Conservation (phyloP, 352 stramenopile genomes). For the Phytophthora pini region DNA sequence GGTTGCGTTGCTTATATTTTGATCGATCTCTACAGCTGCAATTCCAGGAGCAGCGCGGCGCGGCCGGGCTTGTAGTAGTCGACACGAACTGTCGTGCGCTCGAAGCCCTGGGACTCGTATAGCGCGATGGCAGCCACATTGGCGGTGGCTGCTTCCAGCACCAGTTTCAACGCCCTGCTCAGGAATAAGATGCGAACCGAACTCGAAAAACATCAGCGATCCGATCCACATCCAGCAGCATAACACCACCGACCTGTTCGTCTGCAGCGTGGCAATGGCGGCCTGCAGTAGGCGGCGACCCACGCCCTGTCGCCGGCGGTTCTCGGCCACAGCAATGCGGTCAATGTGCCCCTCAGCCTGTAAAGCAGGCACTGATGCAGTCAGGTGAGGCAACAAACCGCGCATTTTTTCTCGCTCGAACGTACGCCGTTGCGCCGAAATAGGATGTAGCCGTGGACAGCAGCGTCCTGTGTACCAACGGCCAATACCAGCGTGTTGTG, state of each 20-base stretch:
- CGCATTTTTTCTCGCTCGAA: background rate
- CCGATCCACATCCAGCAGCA: background rate
- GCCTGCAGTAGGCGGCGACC: constrained; percentile 39
- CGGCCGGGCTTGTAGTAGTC: constrained; percentile 55
- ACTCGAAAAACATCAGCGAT: constrained; percentile 4
- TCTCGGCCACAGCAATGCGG: constrained; percentile 51
- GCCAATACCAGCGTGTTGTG: constrained; percentile 53
- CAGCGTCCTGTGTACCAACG: constrained; percentile 12
- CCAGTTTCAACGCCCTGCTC: constrained; percentile 27
- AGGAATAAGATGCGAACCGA: constrained; percentile 4
- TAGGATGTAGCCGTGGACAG: constrained; percentile 52
- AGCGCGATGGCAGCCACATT: constrained; percentile 44
- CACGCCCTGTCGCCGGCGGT: constrained; percentile 37
- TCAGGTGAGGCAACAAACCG: background rate
- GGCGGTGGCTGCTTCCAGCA: constrained; percentile 42
- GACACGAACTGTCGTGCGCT: constrained; percentile 23
- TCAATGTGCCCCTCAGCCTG: constrained; percentile 51
- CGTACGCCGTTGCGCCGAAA: constrained; percentile 49
- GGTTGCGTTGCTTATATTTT: no score
- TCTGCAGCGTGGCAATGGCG: constrained; percentile 38
- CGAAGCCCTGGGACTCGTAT: constrained; percentile 50
- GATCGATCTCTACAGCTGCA: constrained; percentile 12
- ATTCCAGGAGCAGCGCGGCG: constrained; percentile 53
- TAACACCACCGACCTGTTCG: constrained; percentile 28
- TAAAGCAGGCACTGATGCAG: background rate